Conservation (phyloP, 192 early-diverging fungal species). For the Umbelopsis ramanniana region DNA sequence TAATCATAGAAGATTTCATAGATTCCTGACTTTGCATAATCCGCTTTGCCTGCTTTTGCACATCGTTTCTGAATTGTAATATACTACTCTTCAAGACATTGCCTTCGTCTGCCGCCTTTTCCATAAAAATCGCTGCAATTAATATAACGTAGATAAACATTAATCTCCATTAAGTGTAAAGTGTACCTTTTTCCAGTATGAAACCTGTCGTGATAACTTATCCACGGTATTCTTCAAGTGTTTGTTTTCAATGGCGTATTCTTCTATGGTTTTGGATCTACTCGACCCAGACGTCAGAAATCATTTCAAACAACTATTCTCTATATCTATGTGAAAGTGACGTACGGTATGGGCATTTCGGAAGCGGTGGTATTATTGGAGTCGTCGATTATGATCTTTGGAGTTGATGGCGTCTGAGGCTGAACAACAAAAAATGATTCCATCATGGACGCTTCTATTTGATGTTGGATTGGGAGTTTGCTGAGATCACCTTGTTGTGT, state of each 20-base stretch:
- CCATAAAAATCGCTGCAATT: background rate
- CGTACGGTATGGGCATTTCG: background rate
- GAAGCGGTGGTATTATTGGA: background rate
- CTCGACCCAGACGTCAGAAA: background rate
- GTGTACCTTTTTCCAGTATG: conserved; percentile 59
- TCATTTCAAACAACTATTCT: background rate
- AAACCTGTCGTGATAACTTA: conserved; percentile 55
- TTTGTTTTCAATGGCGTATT: conserved; percentile 68
- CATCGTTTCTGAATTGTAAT: conserved; percentile 70
- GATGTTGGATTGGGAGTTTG: background rate
- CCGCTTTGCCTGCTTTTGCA: conserved; percentile 57
- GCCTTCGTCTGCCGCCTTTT: conserved; percentile 62
- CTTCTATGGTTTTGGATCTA: conserved; percentile 60
- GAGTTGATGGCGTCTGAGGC: conserved; percentile 11
- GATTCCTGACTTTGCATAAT: conserved; percentile 52
- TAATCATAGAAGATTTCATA: conserved; percentile 31
- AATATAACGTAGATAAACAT: background rate
- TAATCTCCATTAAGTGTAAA: too few relatives aligned
- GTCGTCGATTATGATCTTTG: background rate
- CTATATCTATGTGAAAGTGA: background rate
- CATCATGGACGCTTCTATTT: conserved; percentile 42
- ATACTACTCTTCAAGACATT: conserved; percentile 64
- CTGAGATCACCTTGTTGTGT: background rate
- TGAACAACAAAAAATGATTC: conserved; percentile 59
- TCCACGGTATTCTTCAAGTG: conserved; percentile 68